Evolutionary conservation across 768 basidiomycete genomes (phyloP), one percentile per base, ranked within the genome.

Genomic region (Lactarius pseudohatsudake): DNA sequence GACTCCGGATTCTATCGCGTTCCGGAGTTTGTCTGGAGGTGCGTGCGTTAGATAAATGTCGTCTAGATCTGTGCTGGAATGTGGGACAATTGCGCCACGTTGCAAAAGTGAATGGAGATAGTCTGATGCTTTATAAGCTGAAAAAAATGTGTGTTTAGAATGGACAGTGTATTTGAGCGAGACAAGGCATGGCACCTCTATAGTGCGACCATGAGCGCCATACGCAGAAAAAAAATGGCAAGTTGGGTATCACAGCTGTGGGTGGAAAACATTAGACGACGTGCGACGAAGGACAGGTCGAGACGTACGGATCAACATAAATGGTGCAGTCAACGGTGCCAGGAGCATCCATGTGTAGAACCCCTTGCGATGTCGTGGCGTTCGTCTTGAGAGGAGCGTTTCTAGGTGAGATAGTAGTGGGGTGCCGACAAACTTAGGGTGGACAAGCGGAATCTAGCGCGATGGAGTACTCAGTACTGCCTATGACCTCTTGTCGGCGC

Each of bases 201-300:
- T 88, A 93, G 75, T 94, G 91, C 47, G 87, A 88, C 91, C 91
- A 94, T 53, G 90, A 86, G 54, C 91, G 82, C 91, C 91, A 94
- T 11, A 81, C 84, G 71, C 90, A 92, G 76, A 90, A 94, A 79
- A 94, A 91, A 74, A 94, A 88, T 0, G 91, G 91, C 26, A 94
- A 76, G 74, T 94, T 94, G 36, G 91, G 92, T 76, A 93, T 85
- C 54, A 93, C 73, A 30, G 91, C 91, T 93, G 65, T 20, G 34
- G 13, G 22, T 53, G 62, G 54, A 22, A 22, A 26, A 16, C 20
- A 32, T 65, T 61, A 38, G 59, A 57, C 47, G n/a, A 16, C 22
- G 43, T 10, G 28, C 11, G 18, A 41, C 5, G 34, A 32, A 6
- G 15, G 54, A n/a, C 30, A 15, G 55, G 32, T 16, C 28, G 60